Evolutionary conservation across 208 protist species (phyloP), one percentile per base, ranked within the genome.

Genomic region (Crithidia thermophila): DNA sequence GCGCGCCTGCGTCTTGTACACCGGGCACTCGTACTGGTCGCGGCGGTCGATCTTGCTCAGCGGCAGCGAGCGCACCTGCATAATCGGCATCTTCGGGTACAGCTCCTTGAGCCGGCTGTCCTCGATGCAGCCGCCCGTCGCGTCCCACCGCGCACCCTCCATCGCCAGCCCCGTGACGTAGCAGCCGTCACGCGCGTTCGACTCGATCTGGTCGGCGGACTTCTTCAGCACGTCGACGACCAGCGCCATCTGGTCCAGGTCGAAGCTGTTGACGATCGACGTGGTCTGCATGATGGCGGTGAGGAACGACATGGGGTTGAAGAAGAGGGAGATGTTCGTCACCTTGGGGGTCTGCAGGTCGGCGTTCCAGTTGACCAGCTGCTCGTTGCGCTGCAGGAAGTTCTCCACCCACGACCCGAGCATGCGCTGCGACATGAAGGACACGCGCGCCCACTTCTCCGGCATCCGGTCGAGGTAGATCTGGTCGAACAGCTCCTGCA

Each of bases 221-320:
- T 99, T 99, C 87, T 99, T 99, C 42, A 97, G 79, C 8, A 98
- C 92, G 80, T 98, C 95, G 49, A 95, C 81, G 34, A 97, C 93
- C 18, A 98, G 75, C 14, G 95, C 75, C 95, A 98, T 98, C 75
- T 97, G 91, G 81, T 99, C 98, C 13, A 99, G 87, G 53, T 98
- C 94, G 75, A 97, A 98, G 68, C 93, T 94, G 89, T 99, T 99
- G 57, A 96, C 90, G 67, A 98, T 98, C 4, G 98, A 98, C 7
- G 97, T 99, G 8, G 92, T 95, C 79, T 99, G 98, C 95, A 99
- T 98, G 56, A 99, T 98, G 62, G 98, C 98, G 21, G 98, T 99
- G 9, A 99, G 77, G 87, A 99, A 99, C 8, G 98, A 98, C 95
- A 99, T 98, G 36, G 98, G 98, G 81, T 99, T 99, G 85, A 99